These are phyloP conservation scores for Escovopsis sp. DNA, from an alignment of 2,329 filamentous ascomycete genomes.

Conservation along the genomic window DNA sequence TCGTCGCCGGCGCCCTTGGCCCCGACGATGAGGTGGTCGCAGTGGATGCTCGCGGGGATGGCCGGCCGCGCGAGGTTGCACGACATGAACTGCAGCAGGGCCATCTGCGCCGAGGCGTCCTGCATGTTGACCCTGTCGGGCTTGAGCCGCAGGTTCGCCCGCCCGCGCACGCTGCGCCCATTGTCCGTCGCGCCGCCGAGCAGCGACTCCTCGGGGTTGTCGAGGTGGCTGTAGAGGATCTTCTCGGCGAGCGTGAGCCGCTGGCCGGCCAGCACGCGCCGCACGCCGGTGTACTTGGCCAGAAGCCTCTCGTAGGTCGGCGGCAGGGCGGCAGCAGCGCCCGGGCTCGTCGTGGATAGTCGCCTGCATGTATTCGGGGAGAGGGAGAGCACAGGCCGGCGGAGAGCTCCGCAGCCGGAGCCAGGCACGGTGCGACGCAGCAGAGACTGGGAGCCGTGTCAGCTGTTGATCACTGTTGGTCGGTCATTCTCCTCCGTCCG, in stretches of 20 bases:
- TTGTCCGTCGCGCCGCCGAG: slow-evolving; percentile 61
- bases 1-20: slow-evolving; percentile 80
- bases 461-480: background rate
- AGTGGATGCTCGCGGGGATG: slow-evolving; percentile 94
- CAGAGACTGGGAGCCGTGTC: slow-evolving; percentile 19
- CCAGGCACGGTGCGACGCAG: slow-evolving; percentile 21
- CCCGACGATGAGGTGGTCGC: slow-evolving; percentile 97
- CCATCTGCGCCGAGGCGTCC: slow-evolving; percentile 97
- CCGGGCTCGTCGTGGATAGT: slow-evolving; percentile 22
- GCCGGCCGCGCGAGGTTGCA: slow-evolving; percentile 81
- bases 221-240: slow-evolving; percentile 92
- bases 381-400: slow-evolving; percentile 4
- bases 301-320: slow-evolving; percentile 76
- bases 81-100: slow-evolving; percentile 94
- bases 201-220: slow-evolving; percentile 78
- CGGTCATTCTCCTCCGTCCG: no score
- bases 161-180: slow-evolving; percentile 70
- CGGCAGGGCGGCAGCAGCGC: slow-evolving; percentile 23
- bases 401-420: slow-evolving; percentile 7
- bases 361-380: slow-evolving; percentile 13
- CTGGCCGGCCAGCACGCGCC: slow-evolving; percentile 50
- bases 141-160: slow-evolving; percentile 90
- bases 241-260: slow-evolving; percentile 87
- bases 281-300: slow-evolving; percentile 60
- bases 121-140: slow-evolving; percentile 98